phyloP scores from a whole-genome alignment of 331 rosid species.

The Cucumis variabilis region DNA sequence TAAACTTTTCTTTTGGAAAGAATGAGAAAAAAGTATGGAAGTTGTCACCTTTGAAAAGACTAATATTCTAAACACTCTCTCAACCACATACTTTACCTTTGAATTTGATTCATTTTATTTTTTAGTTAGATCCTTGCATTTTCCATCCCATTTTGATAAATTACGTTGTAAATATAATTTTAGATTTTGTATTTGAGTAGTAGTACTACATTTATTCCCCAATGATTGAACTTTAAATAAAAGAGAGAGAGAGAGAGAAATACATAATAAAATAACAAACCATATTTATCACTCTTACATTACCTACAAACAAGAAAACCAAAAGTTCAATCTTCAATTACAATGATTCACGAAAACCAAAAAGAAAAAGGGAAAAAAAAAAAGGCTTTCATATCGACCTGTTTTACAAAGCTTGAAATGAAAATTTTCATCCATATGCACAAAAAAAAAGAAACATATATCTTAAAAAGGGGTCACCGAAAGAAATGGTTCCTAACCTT shows the following conservation, averaged over 20 bases:
- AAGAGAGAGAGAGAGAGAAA: not conserved
- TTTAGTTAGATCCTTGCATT: no score
- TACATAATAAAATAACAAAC: slow-evolving; percentile 21
- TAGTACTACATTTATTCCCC: not conserved
- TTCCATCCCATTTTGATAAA: no score
- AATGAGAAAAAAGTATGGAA: no score
- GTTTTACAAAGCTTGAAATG: slow-evolving; percentile 26
- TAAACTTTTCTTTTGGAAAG: not conserved
- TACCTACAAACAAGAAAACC: slow-evolving; percentile 17
- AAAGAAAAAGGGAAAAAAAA: not conserved
- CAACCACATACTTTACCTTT: not conserved
- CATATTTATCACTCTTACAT: slow-evolving; percentile 26
- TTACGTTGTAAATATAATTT: no score
- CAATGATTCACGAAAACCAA: not conserved
- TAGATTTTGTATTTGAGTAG: no score
- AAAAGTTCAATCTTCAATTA: slow-evolving; percentile 17
- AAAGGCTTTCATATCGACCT: not conserved
- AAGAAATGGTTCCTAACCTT: slow-evolving; percentile 17
- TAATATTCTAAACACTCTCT: not conserved
- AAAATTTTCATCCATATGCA: slow-evolving; percentile 26
- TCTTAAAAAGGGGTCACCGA: slow-evolving; percentile 14
- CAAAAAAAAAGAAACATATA: not conserved
- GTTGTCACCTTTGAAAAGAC: not conserved
- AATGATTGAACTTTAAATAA: not conserved
- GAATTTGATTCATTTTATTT: no score